These are phyloP conservation scores for Babesia ovis DNA, from an alignment of 169 alveolate genomes.

Conservation along the genomic window DNA sequence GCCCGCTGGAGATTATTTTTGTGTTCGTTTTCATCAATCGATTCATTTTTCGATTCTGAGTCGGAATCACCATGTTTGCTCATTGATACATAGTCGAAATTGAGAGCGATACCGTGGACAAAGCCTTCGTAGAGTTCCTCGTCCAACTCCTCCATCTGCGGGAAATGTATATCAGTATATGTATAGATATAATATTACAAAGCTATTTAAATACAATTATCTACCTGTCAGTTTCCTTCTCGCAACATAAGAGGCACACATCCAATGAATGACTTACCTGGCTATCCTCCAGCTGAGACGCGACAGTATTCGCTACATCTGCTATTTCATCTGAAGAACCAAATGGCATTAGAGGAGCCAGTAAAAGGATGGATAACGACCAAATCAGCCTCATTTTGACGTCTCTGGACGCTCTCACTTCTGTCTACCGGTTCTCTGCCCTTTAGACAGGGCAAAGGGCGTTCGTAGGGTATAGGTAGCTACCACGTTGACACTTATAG, in stretches of 20 bases:
- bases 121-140: constrained; percentile 64
- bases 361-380: background rate
- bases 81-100: constrained; percentile 59
- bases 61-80: constrained; percentile 14
- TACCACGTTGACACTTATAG: background rate
- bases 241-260: background rate
- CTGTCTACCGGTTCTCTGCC: background rate
- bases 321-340: constrained; percentile 9
- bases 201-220: background rate
- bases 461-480: background rate
- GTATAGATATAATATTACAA: background rate
- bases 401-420: background rate
- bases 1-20: constrained; percentile 40
- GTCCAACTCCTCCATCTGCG: constrained; percentile 42
- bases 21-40: constrained; percentile 11
- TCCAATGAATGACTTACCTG: constrained; percentile 4
- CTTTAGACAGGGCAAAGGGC: constrained; percentile 1
- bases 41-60: background rate
- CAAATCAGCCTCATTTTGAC: constrained; percentile 1
- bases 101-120: constrained; percentile 61
- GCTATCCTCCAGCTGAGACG: constrained; percentile 15
- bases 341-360: background rate
- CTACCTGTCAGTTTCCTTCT: background rate
- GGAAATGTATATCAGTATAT: background rate
- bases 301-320: constrained; percentile 22